Percentiles rank a stretch among this genome's conserved stretches.
phyloP scores from a whole-genome alignment of 148 eudicot species.

The Cornus kousa region DNA sequence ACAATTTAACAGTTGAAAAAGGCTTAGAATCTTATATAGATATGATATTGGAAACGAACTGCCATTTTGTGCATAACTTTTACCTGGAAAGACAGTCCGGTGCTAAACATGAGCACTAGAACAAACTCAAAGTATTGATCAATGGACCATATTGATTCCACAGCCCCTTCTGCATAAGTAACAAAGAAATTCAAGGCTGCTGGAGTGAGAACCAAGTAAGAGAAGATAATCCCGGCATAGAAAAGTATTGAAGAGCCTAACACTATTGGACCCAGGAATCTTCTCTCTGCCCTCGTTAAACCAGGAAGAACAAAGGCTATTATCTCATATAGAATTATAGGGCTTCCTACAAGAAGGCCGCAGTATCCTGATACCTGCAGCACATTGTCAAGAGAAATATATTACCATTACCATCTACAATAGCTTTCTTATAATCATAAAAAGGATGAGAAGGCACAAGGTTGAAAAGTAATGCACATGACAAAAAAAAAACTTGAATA shows the following conservation, averaged over 20 bases:
- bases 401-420: neutral
- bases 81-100: conserved; percentile 98
- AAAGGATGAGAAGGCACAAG: neutral
- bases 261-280: conserved; percentile 88
- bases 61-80: neutral
- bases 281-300: conserved; percentile 79
- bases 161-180: conserved; percentile 91
- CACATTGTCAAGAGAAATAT: neutral
- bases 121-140: conserved; percentile 98
- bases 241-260: conserved; percentile 88
- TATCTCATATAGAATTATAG: conserved; percentile 87
- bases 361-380: conserved; percentile 97
- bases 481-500: neutral
- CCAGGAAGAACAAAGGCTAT: conserved; percentile 96
- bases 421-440: neutral
- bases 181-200: conserved; percentile 97
- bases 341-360: conserved; percentile 93
- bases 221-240: conserved; percentile 81
- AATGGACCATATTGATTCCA: conserved; percentile 96
- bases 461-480: neutral
- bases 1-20: neutral
- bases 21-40: neutral
- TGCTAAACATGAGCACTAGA: conserved; percentile 93
- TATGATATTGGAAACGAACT: neutral
- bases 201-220: conserved; percentile 91